Evolutionary conservation across 2,329 filamentous ascomycete species (phyloP), one percentile per base, ranked within the genome.

Genomic region (Cordyceps cateniannulata): DNA sequence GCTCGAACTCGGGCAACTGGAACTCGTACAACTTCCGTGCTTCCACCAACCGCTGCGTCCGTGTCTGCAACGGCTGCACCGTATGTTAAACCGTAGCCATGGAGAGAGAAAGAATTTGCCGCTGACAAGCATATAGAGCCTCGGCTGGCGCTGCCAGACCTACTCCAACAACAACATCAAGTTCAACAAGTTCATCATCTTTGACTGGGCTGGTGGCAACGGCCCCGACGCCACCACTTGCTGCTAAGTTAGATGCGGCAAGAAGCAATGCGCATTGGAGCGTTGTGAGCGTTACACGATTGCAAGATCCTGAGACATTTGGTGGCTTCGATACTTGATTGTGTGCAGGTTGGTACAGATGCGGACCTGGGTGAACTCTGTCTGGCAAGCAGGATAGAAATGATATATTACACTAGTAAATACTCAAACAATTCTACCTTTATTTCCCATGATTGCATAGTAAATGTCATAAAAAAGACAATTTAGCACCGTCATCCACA

Each of bases 141-240:
- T 58, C 9, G 55, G 55, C 45, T 58, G 32, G 32, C 55, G 55
- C 45, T 58, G 55, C 55, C 55, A 58, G 45, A 58, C 27, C 29
- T 62, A 62, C 49, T 62, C 60, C 32, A 62, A 62, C 60, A 62
- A 59, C 49, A 59, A 62, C 53, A 62, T 62, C 49, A 54, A 49
- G 42, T 62, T 62, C 44, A 63, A 35, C 55, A 59, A 58, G 42
- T 59, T 64, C 44, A 64, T 62, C 62, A 54, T 64, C 57, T 60
- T 64, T 38, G 61, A 62, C 61, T 57, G 60, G 54, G 64, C 51
- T 14, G 55, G 51, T 20, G 60, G 58, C 49, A 55, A 62, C 56
- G 62, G 51, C 27, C 60, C 66, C 32, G 60, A 59, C 16, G 18
- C 54, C 6, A 54, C 60, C 42, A 62, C 60, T 9, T 62, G 60